Evolutionary conservation across 305 asterid genomes (phyloP).

Genomic region (Fraxinus sp.): DNA sequence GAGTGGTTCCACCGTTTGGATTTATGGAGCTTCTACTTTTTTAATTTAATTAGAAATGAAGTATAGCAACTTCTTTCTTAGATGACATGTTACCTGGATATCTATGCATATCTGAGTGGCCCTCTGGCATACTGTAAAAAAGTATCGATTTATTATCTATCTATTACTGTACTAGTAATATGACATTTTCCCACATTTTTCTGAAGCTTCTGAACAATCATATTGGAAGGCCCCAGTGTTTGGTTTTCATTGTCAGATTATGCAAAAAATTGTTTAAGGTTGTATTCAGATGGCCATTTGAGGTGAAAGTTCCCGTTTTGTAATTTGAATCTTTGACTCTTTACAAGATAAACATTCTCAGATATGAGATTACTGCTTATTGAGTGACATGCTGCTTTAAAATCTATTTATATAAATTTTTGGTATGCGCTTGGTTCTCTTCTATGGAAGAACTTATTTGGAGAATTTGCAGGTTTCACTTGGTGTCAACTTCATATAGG

Average conservation of each 20-base stretch:
- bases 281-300: not conserved
- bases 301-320: constrained; percentile 1
- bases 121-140: not conserved
- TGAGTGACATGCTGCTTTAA: constrained; percentile 11
- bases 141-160: not conserved
- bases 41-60: not conserved
- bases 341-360: not conserved
- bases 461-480: constrained; percentile 45
- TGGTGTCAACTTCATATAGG: constrained; percentile 41
- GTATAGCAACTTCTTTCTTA: constrained; percentile 3
- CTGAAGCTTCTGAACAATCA: constrained; percentile 12
- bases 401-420: not conserved
- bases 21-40: constrained; percentile 13
- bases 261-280: not conserved
- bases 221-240: not conserved
- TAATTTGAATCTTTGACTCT: constrained; percentile 9
- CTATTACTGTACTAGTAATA: not conserved
- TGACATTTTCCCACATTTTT: not conserved
- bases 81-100: constrained; percentile 11
- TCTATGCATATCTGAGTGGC: not conserved
- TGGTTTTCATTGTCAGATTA: not conserved
- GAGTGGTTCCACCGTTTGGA: constrained; percentile 12
- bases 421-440: constrained; percentile 7
- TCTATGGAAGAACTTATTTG: constrained; percentile 15
- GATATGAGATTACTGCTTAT: not conserved